Percentiles rank a stretch among this genome's conserved stretches.
phyloP scores from a whole-genome alignment of 257 asterid species.

The Eucommia ulmoides region DNA sequence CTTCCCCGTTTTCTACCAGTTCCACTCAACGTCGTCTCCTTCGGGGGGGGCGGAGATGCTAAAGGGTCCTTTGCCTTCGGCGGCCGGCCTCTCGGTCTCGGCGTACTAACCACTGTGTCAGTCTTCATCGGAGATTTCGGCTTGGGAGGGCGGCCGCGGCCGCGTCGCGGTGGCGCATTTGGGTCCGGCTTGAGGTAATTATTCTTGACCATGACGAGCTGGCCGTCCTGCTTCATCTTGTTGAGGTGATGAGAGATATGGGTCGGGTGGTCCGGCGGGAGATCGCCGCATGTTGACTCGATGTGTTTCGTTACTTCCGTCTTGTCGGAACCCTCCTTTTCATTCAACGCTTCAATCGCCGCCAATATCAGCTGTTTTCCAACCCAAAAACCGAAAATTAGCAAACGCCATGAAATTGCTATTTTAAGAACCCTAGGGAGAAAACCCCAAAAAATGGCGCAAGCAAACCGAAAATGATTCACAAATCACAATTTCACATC shows the following conservation, averaged over 20 bases:
- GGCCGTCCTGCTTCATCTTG: conserved; percentile 58
- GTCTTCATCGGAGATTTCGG: conserved; percentile 33
- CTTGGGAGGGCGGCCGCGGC: conserved; percentile 92
- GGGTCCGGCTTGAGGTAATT: conserved; percentile 59
- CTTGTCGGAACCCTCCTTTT: conserved; percentile 47
- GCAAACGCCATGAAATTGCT: not conserved
- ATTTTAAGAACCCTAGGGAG: not conserved
- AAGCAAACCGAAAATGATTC: too few relatives aligned
- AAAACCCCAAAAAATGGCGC: not conserved
- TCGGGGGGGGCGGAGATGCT: conserved; percentile 14
- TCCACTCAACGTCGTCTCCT: conserved; percentile 12
- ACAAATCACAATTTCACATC: not conserved
- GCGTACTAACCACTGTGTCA: conserved; percentile 18
- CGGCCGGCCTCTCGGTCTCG: conserved; percentile 64
- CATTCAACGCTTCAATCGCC: conserved; percentile 49
- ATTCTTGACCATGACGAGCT: conserved; percentile 43
- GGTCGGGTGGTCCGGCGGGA: conserved; percentile 48
- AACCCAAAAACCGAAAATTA: not conserved
- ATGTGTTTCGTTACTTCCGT: conserved; percentile 52
- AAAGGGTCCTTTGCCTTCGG: not conserved
- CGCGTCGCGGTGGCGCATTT: conserved; percentile 65
- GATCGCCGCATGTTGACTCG: conserved; percentile 44
- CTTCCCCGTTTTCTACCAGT: conserved; percentile 69
- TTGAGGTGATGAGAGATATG: conserved; percentile 57
- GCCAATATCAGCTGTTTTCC: conserved; percentile 51